A percentile compares a stretch with the other conserved stretches of the same genome.
These are phyloP conservation scores for Wickerhamiella lipophila DNA, from an alignment of 805 yeast species.

Conservation along the genomic window DNA sequence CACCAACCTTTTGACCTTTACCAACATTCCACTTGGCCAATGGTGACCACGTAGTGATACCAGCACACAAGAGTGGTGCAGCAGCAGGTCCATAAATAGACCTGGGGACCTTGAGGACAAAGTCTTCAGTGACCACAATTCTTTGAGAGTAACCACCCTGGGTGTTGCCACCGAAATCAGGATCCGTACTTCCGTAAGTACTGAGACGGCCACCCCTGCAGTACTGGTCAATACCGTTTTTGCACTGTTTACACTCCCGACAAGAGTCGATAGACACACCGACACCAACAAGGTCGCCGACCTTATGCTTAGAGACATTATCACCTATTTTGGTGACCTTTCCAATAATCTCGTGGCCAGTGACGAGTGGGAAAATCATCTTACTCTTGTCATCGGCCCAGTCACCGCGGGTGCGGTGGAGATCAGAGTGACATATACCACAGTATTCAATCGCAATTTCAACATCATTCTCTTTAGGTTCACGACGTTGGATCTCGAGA, in stretches of 20 bases:
- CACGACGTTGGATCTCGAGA: constrained; percentile 16
- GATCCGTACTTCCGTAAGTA: constrained; percentile 38
- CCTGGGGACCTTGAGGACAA: constrained; percentile 54
- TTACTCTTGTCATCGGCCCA: constrained; percentile 32
- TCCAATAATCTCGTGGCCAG: constrained; percentile 39
- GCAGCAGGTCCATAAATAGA: constrained; percentile 39
- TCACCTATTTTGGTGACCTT: constrained; percentile 38
- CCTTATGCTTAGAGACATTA: constrained; percentile 36
- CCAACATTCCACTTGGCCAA: constrained; percentile 38
- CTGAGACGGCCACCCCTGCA: constrained; percentile 36
- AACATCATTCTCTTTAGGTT: constrained; percentile 25
- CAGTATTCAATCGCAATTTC: constrained; percentile 20
- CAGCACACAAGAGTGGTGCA: constrained; percentile 70
- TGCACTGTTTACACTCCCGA: constrained; percentile 48
- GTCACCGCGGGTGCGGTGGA: constrained; percentile 39
- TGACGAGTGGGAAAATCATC: constrained; percentile 28
- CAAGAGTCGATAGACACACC: constrained; percentile 63
- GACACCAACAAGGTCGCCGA: constrained; percentile 71
- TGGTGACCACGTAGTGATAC: constrained; percentile 61
- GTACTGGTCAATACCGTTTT: constrained; percentile 41
- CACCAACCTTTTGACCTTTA: constrained; percentile 42
- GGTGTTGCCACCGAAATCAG: constrained; percentile 51
- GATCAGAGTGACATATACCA: constrained; percentile 46
- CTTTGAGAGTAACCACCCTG: constrained; percentile 35
- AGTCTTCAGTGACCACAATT: constrained; percentile 40